phyloP scores from a whole-genome alignment of 225 moss, liverwort and hornwort genomes.

The Marchantia polymorpha region DNA sequence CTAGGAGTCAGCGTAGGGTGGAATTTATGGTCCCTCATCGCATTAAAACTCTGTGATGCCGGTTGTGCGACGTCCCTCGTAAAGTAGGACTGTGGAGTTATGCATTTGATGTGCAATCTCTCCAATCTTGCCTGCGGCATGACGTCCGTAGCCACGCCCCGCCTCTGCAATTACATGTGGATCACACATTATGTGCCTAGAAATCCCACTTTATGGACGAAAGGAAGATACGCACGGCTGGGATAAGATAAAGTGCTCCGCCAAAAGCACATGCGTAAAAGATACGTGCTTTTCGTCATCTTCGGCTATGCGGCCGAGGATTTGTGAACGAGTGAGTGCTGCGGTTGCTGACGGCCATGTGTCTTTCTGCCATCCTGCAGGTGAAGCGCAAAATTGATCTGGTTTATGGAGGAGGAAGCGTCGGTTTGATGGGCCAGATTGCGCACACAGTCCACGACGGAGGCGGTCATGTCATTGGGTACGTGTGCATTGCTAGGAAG shows the following conservation, averaged over 20 bases:
- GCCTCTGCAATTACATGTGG: not conserved
- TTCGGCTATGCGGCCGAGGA: not conserved
- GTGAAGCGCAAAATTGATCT: slow-evolving; percentile 73
- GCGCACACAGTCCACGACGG: slow-evolving; percentile 67
- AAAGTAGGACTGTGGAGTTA: not conserved
- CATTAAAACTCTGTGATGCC: not conserved
- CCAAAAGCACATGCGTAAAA: not conserved
- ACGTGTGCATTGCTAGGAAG: slow-evolving; percentile 5
- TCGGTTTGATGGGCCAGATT: slow-evolving; percentile 90
- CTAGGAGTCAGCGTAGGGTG: not conserved
- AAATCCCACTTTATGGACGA: not conserved
- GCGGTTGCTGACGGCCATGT: not conserved
- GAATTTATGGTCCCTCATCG: too few species aligned
- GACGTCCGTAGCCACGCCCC: not conserved
- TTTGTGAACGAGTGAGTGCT: not conserved
- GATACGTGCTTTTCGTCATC: not conserved
- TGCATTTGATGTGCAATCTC: not conserved
- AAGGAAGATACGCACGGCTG: not conserved
- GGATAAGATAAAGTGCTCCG: not conserved
- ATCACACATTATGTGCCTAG: not conserved
- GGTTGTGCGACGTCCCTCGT: not conserved
- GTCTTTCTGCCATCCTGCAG: slow-evolving; percentile 36
- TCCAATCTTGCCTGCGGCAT: not conserved
- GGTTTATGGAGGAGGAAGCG: slow-evolving; percentile 89
- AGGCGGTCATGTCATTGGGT: slow-evolving; percentile 90